Base-by-base conservation (phyloP, 495 filamentous ascomycete species). In the Chaetomium tenue region DNA sequence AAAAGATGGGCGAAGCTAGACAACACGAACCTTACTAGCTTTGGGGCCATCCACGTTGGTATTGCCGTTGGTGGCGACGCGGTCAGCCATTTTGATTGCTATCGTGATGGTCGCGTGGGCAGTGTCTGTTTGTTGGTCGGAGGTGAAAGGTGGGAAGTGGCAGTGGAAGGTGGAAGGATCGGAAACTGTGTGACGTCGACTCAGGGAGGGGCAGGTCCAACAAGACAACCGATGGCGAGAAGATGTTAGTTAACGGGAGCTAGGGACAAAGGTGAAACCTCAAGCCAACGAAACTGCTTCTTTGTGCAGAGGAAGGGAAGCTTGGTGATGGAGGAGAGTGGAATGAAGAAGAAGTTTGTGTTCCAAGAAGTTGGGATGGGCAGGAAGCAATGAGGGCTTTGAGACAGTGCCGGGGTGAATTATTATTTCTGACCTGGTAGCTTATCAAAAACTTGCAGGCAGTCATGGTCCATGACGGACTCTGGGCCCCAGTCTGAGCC, bases 1-100 rank as follows among this genome's bases (percentile, higher is more conserved):
- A 52, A 25, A 18, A 62, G 50, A 20, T 33, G 7, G 22, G 22
- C 25, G 33, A 48, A 40, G 46, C 22, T 55, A 52, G 40, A 64
- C 22, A 44, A 22, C 13, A 81, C 78, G 64, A 58, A 81, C 79
- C 79, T 76, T 74, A 81, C 79, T 80, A 72, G 69, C 72, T 71
- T 81, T 81, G 56, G 78, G 63, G 63, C 68, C 58, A 37, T 81
- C 66, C 51, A 72, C 58, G 46, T 72, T 70, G 66, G 73, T 20
- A 44, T 42, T 69, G 55, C 70, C 69, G 61, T 68, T 74, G 67
- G 63, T 61, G 60, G 70, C 66, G 65, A 70, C 68, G 60, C 46
- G 61, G 67, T 74, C 69, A 56, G 75, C 74, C 75, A 73, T 78
- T 63, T 52, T 68, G 67, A 70, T 53, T 61, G 48, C 42, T 63